Evolutionary conservation across 495 filamentous ascomycete species (phyloP).

Genomic region (Hyaloscypha variabilis): DNA sequence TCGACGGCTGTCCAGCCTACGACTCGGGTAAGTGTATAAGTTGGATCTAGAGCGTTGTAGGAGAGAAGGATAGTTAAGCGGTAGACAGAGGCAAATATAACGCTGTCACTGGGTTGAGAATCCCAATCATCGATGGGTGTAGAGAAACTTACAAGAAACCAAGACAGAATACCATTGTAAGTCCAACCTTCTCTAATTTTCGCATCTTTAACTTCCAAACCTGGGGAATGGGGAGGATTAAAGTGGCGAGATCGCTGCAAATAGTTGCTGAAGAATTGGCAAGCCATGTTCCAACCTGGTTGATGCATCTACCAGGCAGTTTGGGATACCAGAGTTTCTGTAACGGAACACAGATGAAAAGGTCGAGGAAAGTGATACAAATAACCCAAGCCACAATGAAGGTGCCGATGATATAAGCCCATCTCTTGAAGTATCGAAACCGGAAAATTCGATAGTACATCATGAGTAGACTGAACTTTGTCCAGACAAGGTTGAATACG

Average conservation of each 20-base stretch:
- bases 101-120: slow-evolving; percentile 15
- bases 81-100: slow-evolving; percentile 36
- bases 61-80: slow-evolving; percentile 41
- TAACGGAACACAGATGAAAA: slow-evolving; percentile 48
- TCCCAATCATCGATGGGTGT: neutral
- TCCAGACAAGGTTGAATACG: slow-evolving; percentile 42
- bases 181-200: slow-evolving; percentile 29
- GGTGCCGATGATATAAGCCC: slow-evolving; percentile 39
- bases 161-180: slow-evolving; percentile 31
- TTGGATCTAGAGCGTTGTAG: slow-evolving; percentile 36
- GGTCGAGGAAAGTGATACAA: slow-evolving; percentile 41
- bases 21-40: slow-evolving; percentile 44
- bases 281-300: slow-evolving; percentile 43
- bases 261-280: slow-evolving; percentile 44
- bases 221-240: slow-evolving; percentile 39
- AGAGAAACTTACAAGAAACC: slow-evolving; percentile 35
- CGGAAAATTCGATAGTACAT: slow-evolving; percentile 46
- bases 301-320: slow-evolving; percentile 43
- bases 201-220: slow-evolving; percentile 39
- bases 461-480: slow-evolving; percentile 37
- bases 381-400: slow-evolving; percentile 43
- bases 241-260: slow-evolving; percentile 42
- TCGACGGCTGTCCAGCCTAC: slow-evolving; percentile 48
- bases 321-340: slow-evolving; percentile 40
- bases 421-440: slow-evolving; percentile 36